Evolutionary conservation across 495 filamentous ascomycete species (phyloP), one percentile per base, ranked within the genome.

Genomic region (Penicillium turbatum): DNA sequence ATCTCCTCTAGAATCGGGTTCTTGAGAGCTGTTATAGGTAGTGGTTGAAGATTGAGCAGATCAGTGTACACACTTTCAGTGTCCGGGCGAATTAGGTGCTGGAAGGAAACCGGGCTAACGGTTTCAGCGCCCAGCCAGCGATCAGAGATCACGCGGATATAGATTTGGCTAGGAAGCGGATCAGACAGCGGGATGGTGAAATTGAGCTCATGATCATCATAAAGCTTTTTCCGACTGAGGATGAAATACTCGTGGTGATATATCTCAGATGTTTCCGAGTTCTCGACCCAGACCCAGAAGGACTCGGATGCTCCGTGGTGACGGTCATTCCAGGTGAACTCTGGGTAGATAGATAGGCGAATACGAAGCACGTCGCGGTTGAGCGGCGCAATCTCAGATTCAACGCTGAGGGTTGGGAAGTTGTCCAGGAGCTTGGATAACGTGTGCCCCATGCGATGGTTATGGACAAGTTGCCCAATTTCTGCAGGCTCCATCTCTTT

Each of bases 241-340:
- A 99, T 89, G 72, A 97, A 97, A 68, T 87, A 96, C 67, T 99
- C 93, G 52, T 96, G 90, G 62, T 99, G 93, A 59, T 95, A 99
- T 34, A 99, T 97, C 65, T 97, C 91, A 1, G 89, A 92, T 0
- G 92, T 96, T 60, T 97, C 95, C 0, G 92, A 97, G 63, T 97
- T 95, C 70, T 99, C 93, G 13, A 97, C 92, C 95, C 95, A 97
- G 43, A 97, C 86, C 83, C 92, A 97, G 71, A 93, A 99, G 16
- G 90, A 91, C 64, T 99, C 93, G 2, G 92, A 96, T 5, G 82
- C 86, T 2, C 95, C 95, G 68, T 99, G 89, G 44, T 96, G 80
- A n/a, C 84, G 84, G 56, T 99, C 95, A 56, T 96, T 96, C 93
- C 93, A 99, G 11, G 75, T 79, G 67, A 97, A 99, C 21, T 97